Conservation (phyloP, 192 early-diverging fungal species). For the Rhizophagus clarus region DNA sequence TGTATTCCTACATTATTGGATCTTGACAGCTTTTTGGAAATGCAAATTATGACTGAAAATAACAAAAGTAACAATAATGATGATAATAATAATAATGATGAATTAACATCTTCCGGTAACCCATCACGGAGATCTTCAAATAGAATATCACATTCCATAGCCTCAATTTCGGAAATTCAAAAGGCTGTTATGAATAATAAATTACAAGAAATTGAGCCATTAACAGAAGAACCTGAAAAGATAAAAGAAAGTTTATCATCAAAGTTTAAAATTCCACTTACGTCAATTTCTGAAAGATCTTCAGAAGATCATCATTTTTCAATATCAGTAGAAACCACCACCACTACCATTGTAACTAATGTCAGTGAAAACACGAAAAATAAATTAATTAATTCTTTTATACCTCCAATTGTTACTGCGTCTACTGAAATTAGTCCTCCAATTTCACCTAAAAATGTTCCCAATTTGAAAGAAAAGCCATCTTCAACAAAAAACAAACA, state of each 20-base stretch:
- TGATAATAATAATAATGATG: background rate
- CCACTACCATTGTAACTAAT: background rate
- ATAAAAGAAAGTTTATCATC: background rate
- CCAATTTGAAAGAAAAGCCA: background rate
- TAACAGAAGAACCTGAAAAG: background rate
- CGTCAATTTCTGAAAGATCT: background rate
- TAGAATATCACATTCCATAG: background rate
- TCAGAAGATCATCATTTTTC: too few species aligned
- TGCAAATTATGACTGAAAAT: background rate
- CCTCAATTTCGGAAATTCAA: slow-evolving; percentile 14
- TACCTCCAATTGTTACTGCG: too few species aligned
- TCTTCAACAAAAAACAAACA: background rate
- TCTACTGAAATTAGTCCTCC: too few species aligned
- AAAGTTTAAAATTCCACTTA: background rate
- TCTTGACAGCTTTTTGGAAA: background rate
- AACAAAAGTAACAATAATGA: background rate
- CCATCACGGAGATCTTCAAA: background rate
- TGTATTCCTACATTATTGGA: slow-evolving; percentile 28
- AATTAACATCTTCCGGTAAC: background rate
- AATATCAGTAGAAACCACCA: background rate
- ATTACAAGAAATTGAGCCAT: too few species aligned
- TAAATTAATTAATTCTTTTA: background rate
- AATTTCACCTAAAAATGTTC: too few species aligned
- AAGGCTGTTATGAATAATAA: slow-evolving; percentile 8
- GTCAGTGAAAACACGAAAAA: background rate